Evolutionary conservation across 768 basidiomycete genomes (phyloP).

Genomic region (Steccherinum ochraceum): DNA sequence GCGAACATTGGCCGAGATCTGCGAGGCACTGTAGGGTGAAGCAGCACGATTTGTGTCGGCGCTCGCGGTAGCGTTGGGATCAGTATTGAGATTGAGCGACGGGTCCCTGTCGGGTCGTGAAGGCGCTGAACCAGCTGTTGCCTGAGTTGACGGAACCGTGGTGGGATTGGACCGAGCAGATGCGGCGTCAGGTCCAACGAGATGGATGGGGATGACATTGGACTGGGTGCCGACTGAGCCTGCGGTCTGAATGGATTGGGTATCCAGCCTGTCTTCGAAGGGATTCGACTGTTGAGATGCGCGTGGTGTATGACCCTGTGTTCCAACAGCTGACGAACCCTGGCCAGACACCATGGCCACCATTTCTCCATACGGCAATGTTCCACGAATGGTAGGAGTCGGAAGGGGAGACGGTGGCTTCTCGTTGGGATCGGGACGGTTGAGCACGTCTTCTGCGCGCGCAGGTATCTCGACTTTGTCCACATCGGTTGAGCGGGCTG

Average conservation of each 20-base stretch:
- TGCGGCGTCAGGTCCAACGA: conserved; percentile 56
- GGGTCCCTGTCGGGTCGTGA: conserved; percentile 51
- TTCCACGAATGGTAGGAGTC: conserved; percentile 5
- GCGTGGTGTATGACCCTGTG: conserved; percentile 21
- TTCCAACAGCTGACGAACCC: conserved; percentile 18
- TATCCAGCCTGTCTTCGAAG: conserved; percentile 48
- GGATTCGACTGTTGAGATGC: conserved; percentile 49
- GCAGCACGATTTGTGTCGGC: conserved; percentile 25
- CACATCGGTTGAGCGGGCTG: conserved; percentile 28
- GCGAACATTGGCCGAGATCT: conserved; percentile 45
- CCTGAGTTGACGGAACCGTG: conserved; percentile 19
- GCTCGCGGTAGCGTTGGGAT: conserved; percentile 19
- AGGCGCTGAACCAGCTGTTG: conserved; percentile 26
- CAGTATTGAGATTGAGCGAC: conserved; percentile 55
- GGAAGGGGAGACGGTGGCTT: conserved; percentile 35
- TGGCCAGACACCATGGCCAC: conserved; percentile 11
- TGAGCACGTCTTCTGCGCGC: conserved; percentile 70
- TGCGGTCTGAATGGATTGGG: conserved; percentile 72
- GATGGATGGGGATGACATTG: conserved; percentile 83
- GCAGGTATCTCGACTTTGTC: conserved; percentile 58
- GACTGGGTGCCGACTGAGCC: conserved; percentile 64
- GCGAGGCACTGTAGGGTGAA: conserved; percentile 36
- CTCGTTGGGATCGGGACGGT: conserved; percentile 76
- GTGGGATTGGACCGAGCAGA: conserved; percentile 14
- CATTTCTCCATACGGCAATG: not conserved